Conservation (phyloP, 345 rosid genomes). For the Trapa bicornis region DNA sequence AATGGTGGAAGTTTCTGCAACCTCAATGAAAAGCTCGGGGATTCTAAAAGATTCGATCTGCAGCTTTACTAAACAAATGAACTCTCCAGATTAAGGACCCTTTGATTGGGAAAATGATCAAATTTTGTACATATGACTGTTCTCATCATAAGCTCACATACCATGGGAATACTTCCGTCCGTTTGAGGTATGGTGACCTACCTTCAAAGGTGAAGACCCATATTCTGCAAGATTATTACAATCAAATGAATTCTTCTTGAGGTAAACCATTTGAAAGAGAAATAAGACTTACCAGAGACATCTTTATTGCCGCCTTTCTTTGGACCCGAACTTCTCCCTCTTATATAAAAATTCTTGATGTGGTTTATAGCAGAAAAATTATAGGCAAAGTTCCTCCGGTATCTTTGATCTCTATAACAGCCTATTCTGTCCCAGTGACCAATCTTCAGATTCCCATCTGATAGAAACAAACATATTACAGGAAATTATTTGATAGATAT, state of each 20-base stretch:
- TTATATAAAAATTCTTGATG: conserved; percentile 28
- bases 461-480: conserved; percentile 3
- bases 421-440: conserved; percentile 41
- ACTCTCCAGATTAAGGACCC: conserved; percentile 7
- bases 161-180: conserved; percentile 61
- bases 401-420: conserved; percentile 42
- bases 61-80: conserved; percentile 62
- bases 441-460: conserved; percentile 52
- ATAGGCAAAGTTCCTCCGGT: conserved; percentile 67
- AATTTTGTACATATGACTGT: conserved; percentile 14
- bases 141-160: conserved; percentile 34
- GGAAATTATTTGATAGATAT: not conserved
- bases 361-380: conserved; percentile 45
- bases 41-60: conserved; percentile 86
- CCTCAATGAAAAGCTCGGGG: conserved; percentile 82
- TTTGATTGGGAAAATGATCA: conserved; percentile 15
- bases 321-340: not conserved
- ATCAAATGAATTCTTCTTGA: not conserved
- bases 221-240: conserved; percentile 21
- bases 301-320: conserved; percentile 27
- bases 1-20: conserved; percentile 80
- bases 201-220: conserved; percentile 32
- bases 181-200: conserved; percentile 26
- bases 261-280: not conserved
- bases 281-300: conserved; percentile 19